Conservation (phyloP, 176 grass and related monocot species). For the Oryza meyeriana region DNA sequence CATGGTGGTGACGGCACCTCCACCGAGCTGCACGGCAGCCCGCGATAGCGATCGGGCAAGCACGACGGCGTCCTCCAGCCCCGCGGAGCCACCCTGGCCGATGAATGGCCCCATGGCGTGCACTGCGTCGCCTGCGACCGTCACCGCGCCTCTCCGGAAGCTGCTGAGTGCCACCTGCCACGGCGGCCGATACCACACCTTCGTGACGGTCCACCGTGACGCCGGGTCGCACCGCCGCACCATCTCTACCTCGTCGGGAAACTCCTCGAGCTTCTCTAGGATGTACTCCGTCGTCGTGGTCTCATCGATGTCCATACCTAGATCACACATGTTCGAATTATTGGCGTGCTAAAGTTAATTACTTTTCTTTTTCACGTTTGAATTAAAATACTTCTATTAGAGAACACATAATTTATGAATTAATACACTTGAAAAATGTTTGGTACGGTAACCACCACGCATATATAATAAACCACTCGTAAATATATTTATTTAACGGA, state of each 20-base stretch:
- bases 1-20: too few relatives aligned
- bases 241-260: slow-evolving; percentile 19
- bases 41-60: slow-evolving; percentile 36
- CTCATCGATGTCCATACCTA: background rate
- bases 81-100: slow-evolving; percentile 41
- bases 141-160: background rate
- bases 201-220: slow-evolving; percentile 13
- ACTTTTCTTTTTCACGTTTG: too few relatives aligned
- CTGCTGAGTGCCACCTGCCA: too few relatives aligned
- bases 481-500: too few relatives aligned
- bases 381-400: too few relatives aligned
- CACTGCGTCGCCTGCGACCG: slow-evolving; percentile 51
- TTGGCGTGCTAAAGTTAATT: too few relatives aligned
- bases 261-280: background rate
- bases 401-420: too few relatives aligned
- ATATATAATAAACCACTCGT: too few relatives aligned
- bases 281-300: background rate
- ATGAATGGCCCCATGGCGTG: slow-evolving; percentile 53
- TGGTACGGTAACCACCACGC: too few relatives aligned
- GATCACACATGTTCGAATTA: background rate
- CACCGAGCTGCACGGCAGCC: background rate
- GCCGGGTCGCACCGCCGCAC: slow-evolving; percentile 28
- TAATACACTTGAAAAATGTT: too few relatives aligned
- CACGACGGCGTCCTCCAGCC: slow-evolving; percentile 45
- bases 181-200: too few relatives aligned